Evolutionary conservation across 2,329 filamentous ascomycete genomes (phyloP).

Genomic region (Microascus cirrosus): DNA sequence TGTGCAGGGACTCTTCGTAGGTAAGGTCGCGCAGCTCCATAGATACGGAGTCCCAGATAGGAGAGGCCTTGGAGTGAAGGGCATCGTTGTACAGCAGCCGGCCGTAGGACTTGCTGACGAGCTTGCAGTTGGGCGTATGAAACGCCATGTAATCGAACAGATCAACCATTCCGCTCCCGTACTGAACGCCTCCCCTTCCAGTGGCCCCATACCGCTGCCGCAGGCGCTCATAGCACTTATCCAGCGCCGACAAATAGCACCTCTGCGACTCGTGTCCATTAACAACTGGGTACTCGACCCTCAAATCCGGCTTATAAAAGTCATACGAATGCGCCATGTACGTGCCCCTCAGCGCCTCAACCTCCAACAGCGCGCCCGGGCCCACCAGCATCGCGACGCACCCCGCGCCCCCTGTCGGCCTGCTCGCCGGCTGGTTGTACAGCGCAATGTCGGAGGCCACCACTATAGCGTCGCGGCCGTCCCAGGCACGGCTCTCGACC

Average conservation of each 20-base stretch:
- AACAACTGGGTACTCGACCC: conserved; percentile 77
- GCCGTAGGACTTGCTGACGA: conserved; percentile 75
- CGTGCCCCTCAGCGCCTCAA: conserved; percentile 67
- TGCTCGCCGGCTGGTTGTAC: conserved; percentile 72
- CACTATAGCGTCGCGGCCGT: conserved; percentile 71
- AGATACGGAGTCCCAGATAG: conserved; percentile 62
- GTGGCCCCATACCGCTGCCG: conserved; percentile 57
- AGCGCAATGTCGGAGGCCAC: conserved; percentile 75
- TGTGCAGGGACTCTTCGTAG: conserved; percentile 66
- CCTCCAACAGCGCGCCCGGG: conserved; percentile 63
- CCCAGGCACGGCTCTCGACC: conserved; percentile 80
- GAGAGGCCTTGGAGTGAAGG: conserved; percentile 54
- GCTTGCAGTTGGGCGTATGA: conserved; percentile 80
- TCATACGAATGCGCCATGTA: conserved; percentile 81
- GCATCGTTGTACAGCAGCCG: conserved; percentile 82
- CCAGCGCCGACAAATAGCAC: conserved; percentile 73
- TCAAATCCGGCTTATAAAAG: conserved; percentile 83
- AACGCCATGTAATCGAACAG: conserved; percentile 77
- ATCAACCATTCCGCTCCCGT: conserved; percentile 42
- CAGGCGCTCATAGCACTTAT: conserved; percentile 73
- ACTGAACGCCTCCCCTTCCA: conserved; percentile 29
- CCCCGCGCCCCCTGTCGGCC: conserved; percentile 71
- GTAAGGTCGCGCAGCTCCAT: conserved; percentile 67
- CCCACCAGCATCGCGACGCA: conserved; percentile 71
- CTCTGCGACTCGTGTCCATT: conserved; percentile 73